A percentile compares a stretch with the other conserved stretches of the same genome.
These are phyloP conservation scores for Conringia planisiliqua DNA, from an alignment of 345 rosid genomes.

Conservation along the genomic window DNA sequence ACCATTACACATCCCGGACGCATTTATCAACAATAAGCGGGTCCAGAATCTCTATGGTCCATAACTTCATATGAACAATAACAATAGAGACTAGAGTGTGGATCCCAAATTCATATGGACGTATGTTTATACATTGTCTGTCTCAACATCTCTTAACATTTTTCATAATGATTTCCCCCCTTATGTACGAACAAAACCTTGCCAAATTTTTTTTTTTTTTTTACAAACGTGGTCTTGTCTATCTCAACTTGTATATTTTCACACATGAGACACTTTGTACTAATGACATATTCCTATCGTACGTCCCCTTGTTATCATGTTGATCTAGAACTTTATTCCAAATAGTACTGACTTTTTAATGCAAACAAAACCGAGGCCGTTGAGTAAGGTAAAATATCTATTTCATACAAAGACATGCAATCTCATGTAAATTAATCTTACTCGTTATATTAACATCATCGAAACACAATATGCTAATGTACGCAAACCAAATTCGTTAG, in stretches of 20 bases:
- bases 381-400: no score
- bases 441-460: neutral
- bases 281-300: neutral
- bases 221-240: conserved; percentile 9
- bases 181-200: no score
- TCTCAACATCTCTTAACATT: neutral
- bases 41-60: neutral
- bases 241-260: neutral
- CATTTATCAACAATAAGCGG: neutral
- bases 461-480: neutral
- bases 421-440: neutral
- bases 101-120: neutral
- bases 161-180: neutral
- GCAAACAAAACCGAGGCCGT: no score
- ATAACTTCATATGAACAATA: no score
- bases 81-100: no score
- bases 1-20: no score
- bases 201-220: no score
- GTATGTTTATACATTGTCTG: neutral
- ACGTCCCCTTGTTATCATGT: neutral
- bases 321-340: no score
- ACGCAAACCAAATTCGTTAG: no score
- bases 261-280: neutral
- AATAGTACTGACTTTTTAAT: neutral
- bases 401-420: neutral